Evolutionary conservation across 352 stramenopile species (phyloP), one percentile per base, ranked within the genome.

Genomic region (Globisporangium rhizosaccharum): DNA sequence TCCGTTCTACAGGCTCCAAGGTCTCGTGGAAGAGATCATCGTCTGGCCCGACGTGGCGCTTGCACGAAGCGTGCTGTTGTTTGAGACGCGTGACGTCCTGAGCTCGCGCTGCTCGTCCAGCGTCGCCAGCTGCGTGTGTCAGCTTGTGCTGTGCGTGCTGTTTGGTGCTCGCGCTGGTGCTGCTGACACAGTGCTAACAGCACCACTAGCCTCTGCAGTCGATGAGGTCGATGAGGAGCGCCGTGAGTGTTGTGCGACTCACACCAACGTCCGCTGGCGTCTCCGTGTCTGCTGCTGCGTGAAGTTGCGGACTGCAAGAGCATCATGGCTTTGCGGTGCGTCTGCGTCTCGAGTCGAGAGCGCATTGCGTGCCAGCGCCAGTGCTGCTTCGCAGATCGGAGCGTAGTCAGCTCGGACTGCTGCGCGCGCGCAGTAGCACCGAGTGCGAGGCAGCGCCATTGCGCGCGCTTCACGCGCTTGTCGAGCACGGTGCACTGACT

Each of bases 401-500:
- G 26, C 14, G 25, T 11, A 17, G 9, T 30, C 4, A 41, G 20
- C 15, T 20, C 17, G 2, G 12, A 15, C 57, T 14, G 18, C 50
- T 61, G 28, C 33, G 61, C 23, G 48, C 70, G 68, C 48, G 37
- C 51, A 28, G 62, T 44, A 10, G 66, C 56, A 20, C 51, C 61
- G n/a, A 60, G 37, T 42, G 56, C 59, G 20, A 77, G 66, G 26
- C 48, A 75, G 15, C 71, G 72, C 70, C 64, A 78, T 48, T 75
- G 68, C 64, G 60, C 73, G 2, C 47, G 61, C 28, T 63, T 66
- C 26, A 71, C 28, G 7, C 49, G 41, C 6, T 49, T 51, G 23
- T 63, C 28, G 36, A 63, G 23, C 6, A 45, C 12, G 26, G 37
- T 52, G 5, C 50, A 54, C 15, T 42, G 57, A 12, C 20, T 48